A percentile compares a stretch with the other conserved stretches of the same genome.
Conservation (phyloP, 768 basidiomycete species). For the Rhizopogon sp. region DNA sequence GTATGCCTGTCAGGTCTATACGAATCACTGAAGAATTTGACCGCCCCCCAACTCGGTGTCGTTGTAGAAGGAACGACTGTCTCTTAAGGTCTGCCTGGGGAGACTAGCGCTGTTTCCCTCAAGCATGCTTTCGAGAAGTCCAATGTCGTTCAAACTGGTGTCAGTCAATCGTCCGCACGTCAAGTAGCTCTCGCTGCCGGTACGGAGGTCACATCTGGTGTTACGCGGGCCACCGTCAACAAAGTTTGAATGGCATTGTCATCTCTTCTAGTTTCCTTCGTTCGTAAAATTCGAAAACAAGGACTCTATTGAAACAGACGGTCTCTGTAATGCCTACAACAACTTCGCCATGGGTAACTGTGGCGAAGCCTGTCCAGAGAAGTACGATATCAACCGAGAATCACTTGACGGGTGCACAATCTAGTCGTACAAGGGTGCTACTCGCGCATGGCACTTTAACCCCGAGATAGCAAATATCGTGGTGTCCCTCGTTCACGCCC, state of each 20-base stretch:
- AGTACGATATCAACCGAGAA: slow-evolving; percentile 80
- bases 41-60: slow-evolving; percentile 86
- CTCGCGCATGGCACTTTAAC: slow-evolving; percentile 72
- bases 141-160: slow-evolving; percentile 92
- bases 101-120: slow-evolving; percentile 35
- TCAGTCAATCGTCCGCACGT: slow-evolving; percentile 94
- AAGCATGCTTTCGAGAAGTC: slow-evolving; percentile 85
- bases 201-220: slow-evolving; percentile 78
- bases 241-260: slow-evolving; percentile 35
- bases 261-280: slow-evolving; percentile 51
- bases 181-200: slow-evolving; percentile 91
- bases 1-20: slow-evolving; percentile 96
- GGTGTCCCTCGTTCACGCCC: slow-evolving; percentile 87
- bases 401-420: slow-evolving; percentile 88
- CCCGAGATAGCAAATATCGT: slow-evolving; percentile 42
- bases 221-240: slow-evolving; percentile 84
- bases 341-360: slow-evolving; percentile 99
- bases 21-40: slow-evolving; percentile 81
- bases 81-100: too few species aligned
- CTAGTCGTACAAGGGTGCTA: slow-evolving; percentile 92
- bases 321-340: slow-evolving; percentile 97
- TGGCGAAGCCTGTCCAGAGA: slow-evolving; percentile 79
- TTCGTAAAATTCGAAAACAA: slow-evolving; percentile 88
- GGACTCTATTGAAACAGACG: slow-evolving; percentile 89
- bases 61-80: slow-evolving; percentile 31